phyloP scores from a whole-genome alignment of 257 asterid genomes.

The Capsicum chinense region DNA sequence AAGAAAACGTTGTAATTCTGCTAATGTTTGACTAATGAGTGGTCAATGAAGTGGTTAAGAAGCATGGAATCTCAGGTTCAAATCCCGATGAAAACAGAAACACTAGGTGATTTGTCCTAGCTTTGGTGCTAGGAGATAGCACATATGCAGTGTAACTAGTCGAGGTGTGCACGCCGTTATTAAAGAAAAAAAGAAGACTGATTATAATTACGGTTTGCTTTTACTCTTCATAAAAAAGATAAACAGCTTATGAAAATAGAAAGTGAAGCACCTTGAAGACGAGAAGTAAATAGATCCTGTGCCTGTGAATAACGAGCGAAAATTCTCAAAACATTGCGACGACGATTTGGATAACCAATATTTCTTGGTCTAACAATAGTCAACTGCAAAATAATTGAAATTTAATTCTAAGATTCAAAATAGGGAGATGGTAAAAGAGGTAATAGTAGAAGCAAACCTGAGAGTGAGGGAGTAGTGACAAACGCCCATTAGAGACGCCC shows the following conservation, averaged over 20 bases:
- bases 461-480: constrained; percentile 51
- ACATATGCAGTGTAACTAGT: no score
- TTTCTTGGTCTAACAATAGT: constrained; percentile 50
- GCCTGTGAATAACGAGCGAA: constrained; percentile 76
- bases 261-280: constrained; percentile 70
- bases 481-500: constrained; percentile 53
- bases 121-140: no score
- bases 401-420: background rate
- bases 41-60: no score
- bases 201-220: no score
- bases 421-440: background rate
- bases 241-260: background rate
- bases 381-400: constrained; percentile 43
- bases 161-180: no score
- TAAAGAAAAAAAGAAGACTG: no score
- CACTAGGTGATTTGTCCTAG: no score
- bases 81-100: no score
- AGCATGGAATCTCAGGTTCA: no score
- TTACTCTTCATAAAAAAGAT: no score
- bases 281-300: constrained; percentile 73
- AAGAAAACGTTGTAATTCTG: no score
- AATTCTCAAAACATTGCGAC: constrained; percentile 39
- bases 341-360: constrained; percentile 34
- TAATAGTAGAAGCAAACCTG: constrained; percentile 47
- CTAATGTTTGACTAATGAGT: no score